Evolutionary conservation across 169 alveolate genomes (phyloP), one percentile per base, ranked within the genome.

Genomic region (Fabrea salina): DNA sequence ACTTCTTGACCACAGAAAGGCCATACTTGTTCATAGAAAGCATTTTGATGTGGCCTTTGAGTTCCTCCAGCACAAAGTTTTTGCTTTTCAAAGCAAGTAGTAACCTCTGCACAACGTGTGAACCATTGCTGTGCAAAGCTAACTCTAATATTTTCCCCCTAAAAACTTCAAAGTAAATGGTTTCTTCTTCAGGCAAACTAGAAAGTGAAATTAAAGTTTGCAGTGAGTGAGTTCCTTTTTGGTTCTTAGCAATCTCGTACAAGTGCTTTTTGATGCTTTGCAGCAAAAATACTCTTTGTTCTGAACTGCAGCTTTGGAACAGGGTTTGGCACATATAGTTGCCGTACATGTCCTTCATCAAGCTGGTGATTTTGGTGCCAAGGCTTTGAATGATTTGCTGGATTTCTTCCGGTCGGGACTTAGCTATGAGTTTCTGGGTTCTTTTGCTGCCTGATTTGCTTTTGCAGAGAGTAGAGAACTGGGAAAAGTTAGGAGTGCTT

Each of bases 301-400:
- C 75, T 13, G 75, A 66, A 4, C 79, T 64, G 40, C 91, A 75
- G 43, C 70, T 72, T 37, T 79, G 49, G 27, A 86, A 72, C 27
- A 87, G 68, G 22, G 75, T 83, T 75, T 89, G 89, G 80, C 93
- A 90, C 50, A 93, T 81, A 68, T 93, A 93, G 67, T 93, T 93
- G 5, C 95, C 97, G 53, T 90, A 93, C 32, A 89, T 72, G 85
- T 93, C 94, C 3, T 83, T 67, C 95, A 90, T 90, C 19, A 90
- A 54, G 39, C 76, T 72, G 50, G 59, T 43, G 5, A 89, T 49
- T 56, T 76, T 37, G 19, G 57, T 47, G 4, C 86, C 50, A 16
- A 68, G 11, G 19, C n/a, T 19, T 1, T 16, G 40, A 11, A 68
- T 30, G 7, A 68, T 43, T 37, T 68, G 13, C n/a, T 68, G 64